Evolutionary conservation across 352 stramenopile genomes (phyloP), one percentile per base, ranked within the genome.

Genomic region (Phytophthora vignae): DNA sequence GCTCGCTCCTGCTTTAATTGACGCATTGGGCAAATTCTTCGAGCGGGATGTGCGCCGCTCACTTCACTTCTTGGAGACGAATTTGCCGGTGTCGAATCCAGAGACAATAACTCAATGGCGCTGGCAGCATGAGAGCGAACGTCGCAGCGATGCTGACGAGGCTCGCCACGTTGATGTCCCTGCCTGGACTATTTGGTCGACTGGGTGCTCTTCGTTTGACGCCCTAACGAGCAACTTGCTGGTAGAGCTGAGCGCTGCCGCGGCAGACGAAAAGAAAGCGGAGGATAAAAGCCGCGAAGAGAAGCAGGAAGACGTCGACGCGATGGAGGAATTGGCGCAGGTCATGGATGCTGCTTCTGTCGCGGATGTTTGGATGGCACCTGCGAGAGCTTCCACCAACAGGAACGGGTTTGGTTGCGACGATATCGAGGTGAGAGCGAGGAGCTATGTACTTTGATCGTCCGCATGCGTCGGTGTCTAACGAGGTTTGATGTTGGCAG

Each of bases 61-160:
- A 14, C 69, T 96, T 25, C 83, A 94, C 66, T 93, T 94, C 54
- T 42, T 96, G 12, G 74, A 96, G 69, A 75, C 71, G 12, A 78
- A 89, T 56, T 54, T 81, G 4, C 67, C 76, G 5, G 64, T 69
- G 5, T 60, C 65, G 4, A 36, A 76, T n/a, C 12, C 59, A 48
- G 69, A 36, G 10, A 71, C 61, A 27, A 73, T 52, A 36, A 67
- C 60, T 1, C 36, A 73, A 9, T 82, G 74, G 74, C 49, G 62
- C 14, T 82, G 74, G 74, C 68, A 75, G 11, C 69, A 77, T 29
- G 48, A 56, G 3, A 48, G 48, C 40, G 49, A 15, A 48, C 60
- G 67, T 27, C 68, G 46, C 19, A 67, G 12, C 27, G 48, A 65
- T 25, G 15, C 36, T 36, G 31, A 71, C 40, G 25, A 60, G 22